Evolutionary conservation across 192 early-diverging fungal species (phyloP).

Genomic region (Coemansia sp.): DNA sequence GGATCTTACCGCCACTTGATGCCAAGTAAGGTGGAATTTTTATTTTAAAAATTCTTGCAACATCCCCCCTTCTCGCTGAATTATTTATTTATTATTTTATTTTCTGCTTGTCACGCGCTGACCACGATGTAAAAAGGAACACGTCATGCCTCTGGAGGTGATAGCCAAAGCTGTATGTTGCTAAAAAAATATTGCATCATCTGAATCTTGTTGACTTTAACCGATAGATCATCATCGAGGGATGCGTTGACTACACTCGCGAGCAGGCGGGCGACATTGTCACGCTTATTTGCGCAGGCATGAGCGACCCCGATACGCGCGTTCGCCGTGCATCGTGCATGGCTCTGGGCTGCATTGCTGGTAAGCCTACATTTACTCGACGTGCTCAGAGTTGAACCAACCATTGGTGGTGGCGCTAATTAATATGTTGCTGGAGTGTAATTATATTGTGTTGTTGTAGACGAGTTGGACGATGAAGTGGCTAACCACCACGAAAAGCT

Average conservation of each 20-base stretch:
- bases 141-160: not conserved
- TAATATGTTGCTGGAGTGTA: not conserved
- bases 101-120: not conserved
- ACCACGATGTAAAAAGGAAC: slow-evolving; percentile 2
- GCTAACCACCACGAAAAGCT: slow-evolving; percentile 76
- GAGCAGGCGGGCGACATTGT: slow-evolving; percentile 78
- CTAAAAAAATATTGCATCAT: slow-evolving; percentile 15
- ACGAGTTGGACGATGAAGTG: slow-evolving; percentile 80
- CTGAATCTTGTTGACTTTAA: not conserved
- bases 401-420: not conserved
- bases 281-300: slow-evolving; percentile 68
- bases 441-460: slow-evolving; percentile 32
- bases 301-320: slow-evolving; percentile 74
- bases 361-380: slow-evolving; percentile 19
- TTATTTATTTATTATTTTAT: slow-evolving; percentile 10
- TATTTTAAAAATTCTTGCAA: not conserved
- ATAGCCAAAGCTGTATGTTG: not conserved
- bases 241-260: slow-evolving; percentile 82
- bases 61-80: not conserved
- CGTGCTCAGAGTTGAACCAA: not conserved
- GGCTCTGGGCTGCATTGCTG: slow-evolving; percentile 76
- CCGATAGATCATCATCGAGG: slow-evolving; percentile 67
- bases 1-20: slow-evolving; percentile 2
- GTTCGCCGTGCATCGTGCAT: slow-evolving; percentile 88
- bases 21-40: not conserved